A percentile compares a stretch with the other conserved stretches of the same genome.
Conservation (phyloP, 352 stramenopile species). For the Thalassiosira ordinaria region DNA sequence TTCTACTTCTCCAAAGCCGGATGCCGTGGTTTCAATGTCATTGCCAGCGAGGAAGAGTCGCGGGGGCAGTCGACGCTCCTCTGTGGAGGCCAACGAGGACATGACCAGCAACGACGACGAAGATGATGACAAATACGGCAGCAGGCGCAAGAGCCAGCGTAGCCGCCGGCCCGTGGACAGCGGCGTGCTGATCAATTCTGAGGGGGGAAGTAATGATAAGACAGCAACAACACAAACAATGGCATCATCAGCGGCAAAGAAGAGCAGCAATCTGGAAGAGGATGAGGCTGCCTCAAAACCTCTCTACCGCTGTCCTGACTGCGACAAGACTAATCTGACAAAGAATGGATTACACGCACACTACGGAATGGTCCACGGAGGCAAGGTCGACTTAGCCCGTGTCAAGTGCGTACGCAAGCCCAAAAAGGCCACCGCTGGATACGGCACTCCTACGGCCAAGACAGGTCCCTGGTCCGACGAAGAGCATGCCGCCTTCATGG, state of each 20-base stretch:
- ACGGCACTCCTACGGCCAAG: too few species aligned
- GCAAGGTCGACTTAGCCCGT: conserved; percentile 13
- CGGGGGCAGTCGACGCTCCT: conserved; percentile 4
- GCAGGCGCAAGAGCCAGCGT: conserved; percentile 33
- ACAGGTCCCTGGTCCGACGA: conserved; percentile 45
- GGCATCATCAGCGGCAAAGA: neutral
- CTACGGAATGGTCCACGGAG: conserved; percentile 44
- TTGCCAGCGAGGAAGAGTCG: conserved; percentile 21
- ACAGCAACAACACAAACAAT: neutral
- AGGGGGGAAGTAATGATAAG: neutral
- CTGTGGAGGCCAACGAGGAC: too few species aligned
- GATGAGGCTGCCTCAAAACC: conserved; percentile 2
- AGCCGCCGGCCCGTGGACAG: conserved; percentile 2
- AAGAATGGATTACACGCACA: conserved; percentile 36
- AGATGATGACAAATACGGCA: too few species aligned
- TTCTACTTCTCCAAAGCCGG: neutral
- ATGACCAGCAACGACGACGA: too few species aligned
- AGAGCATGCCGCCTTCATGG: conserved; percentile 45
- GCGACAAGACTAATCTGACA: conserved; percentile 33
- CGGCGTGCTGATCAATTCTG: neutral
- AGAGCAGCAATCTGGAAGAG: neutral
- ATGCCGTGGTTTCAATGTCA: neutral
- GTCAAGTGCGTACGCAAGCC: conserved; percentile 3
- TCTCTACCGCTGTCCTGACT: conserved; percentile 37
- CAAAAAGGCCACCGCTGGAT: too few species aligned